Base-by-base conservation (phyloP, 2,329 filamentous ascomycete genomes). In the Eurotiales sp. region DNA sequence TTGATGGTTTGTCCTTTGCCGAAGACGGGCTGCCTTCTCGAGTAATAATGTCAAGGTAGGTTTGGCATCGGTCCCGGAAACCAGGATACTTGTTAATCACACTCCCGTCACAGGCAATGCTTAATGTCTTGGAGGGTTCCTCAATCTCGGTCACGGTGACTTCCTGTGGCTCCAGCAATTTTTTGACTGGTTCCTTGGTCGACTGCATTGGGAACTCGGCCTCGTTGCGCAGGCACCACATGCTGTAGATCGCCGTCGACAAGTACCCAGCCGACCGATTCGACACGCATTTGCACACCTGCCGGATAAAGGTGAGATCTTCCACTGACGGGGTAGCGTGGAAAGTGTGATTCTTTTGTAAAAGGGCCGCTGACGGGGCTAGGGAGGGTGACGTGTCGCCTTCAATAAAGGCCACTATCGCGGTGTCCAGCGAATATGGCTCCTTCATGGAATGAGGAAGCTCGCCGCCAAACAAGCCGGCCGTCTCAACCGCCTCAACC, bases 211-310 rank as follows among this genome's bases (percentile, higher is more conserved):
- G 59, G 47, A 61, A 73, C 57, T 83, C 79, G 8, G 71, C 69
- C 14, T 74, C 70, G 34, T 75, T 78, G 51, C 78, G 74, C 12
- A 85, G 65, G 11, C 68, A 71, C 78, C 82, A 85, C 32, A 86
- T 72, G 25, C 81, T 80, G 61, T 85, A 81, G 23, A 85, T 79
- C 2, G 80, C 80, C 1, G 79, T 79, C 1, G 83, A 80, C n/a
- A 85, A 73, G 58, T 83, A 84, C 1, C 77, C 81, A 2, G 82
- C 78, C 6, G 83, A 82, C 50, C 83, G 78, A 46, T 72, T 75
- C 1, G 81, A 81, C 27, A 85, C 79, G 3, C 76, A 69, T 42
- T 75, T 70, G 23, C 75, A 75, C 32, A 82, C 63, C 5, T 75
- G 72, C 27, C 77, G 75, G 49, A 85, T 63, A 62, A 84, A 84